Conservation (phyloP, 495 filamentous ascomycete genomes). For the Neurospora sublineolata region DNA sequence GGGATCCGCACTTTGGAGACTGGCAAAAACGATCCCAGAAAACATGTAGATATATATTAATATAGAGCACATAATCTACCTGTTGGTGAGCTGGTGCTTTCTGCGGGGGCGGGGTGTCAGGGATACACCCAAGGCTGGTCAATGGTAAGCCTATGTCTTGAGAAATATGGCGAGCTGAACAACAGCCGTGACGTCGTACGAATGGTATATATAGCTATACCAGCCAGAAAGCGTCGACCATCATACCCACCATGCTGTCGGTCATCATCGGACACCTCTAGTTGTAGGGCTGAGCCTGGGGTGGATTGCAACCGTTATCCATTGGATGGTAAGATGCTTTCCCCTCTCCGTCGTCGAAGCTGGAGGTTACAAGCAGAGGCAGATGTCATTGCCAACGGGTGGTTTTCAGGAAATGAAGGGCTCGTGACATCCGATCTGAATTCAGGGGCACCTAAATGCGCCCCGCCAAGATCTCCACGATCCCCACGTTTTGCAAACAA, state of each 20-base stretch:
- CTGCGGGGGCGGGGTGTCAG: neutral
- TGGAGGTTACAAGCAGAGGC: neutral
- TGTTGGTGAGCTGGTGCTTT: neutral
- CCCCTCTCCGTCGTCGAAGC: neutral
- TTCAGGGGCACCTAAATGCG: neutral
- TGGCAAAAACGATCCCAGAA: neutral
- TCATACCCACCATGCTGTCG: neutral
- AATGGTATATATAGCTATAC: neutral
- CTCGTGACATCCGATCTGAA: neutral
- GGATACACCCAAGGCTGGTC: neutral
- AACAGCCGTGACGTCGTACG: neutral
- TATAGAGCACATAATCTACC: neutral
- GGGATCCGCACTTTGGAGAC: neutral
- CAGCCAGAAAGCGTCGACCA: neutral
- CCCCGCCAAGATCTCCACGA: neutral
- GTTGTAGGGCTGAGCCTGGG: neutral
- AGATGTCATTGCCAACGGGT: neutral
- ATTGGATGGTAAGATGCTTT: neutral
- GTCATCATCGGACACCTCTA: neutral
- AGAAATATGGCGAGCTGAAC: neutral
- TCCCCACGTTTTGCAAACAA: neutral
- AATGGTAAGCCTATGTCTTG: neutral
- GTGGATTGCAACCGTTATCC: neutral
- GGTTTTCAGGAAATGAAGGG: neutral
- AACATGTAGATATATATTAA: neutral